These are phyloP conservation scores for Chromosphaera perkinsii DNA, from an alignment of 208 protist genomes.

Conservation along the genomic window DNA sequence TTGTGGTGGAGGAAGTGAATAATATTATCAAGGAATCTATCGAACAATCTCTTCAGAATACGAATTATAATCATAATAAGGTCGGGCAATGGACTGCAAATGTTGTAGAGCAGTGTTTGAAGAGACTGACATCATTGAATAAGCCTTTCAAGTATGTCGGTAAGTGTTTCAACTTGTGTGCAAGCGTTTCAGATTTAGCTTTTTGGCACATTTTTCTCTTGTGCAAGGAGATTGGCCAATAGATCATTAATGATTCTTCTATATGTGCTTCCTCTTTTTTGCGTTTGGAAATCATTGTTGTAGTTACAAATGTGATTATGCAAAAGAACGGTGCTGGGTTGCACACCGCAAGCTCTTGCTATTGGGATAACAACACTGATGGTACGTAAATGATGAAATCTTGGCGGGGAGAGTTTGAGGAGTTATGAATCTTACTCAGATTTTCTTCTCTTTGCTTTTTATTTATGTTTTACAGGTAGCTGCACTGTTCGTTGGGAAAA, in stretches of 20 bases:
- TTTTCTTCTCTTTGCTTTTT: too few relatives aligned
- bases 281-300: slow-evolving; percentile 16
- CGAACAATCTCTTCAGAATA: slow-evolving; percentile 33
- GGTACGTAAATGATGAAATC: slow-evolving; percentile 26
- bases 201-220: background rate
- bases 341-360: slow-evolving; percentile 64
- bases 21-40: slow-evolving; percentile 37
- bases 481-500: background rate
- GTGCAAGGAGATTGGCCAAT: background rate
- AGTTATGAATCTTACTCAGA: too few relatives aligned
- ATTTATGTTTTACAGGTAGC: too few relatives aligned
- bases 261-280: background rate
- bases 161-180: slow-evolving; percentile 25
- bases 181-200: background rate
- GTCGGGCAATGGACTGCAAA: slow-evolving; percentile 59
- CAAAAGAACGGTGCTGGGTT: slow-evolving; percentile 73
- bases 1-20: background rate
- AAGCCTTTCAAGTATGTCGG: slow-evolving; percentile 72
- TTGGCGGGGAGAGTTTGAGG: too few relatives aligned
- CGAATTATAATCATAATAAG: slow-evolving; percentile 51
- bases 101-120: slow-evolving; percentile 59
- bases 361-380: slow-evolving; percentile 64
- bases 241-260: background rate
- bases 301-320: slow-evolving; percentile 68
- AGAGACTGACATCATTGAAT: slow-evolving; percentile 50